phyloP scores from a whole-genome alignment of 495 filamentous ascomycete genomes.

The Podospora australis region DNA sequence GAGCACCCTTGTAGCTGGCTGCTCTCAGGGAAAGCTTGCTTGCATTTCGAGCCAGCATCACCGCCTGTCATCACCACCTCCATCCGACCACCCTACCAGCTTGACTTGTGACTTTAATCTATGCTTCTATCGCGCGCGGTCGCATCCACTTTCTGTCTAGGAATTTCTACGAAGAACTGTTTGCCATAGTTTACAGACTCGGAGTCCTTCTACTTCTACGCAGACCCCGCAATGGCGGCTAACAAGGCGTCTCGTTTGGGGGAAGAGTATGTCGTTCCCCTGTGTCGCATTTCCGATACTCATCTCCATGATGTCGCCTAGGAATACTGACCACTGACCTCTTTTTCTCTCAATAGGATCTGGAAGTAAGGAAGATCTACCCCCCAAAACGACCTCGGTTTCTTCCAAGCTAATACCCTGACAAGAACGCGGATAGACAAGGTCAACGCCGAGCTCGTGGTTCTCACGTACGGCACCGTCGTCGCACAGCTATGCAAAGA shows the following conservation, averaged over 20 bases:
- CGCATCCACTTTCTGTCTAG: too few species aligned
- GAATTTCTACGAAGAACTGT: too few species aligned
- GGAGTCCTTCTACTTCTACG: background rate
- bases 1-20: slow-evolving; percentile 15
- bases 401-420: slow-evolving; percentile 7
- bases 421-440: slow-evolving; percentile 59
- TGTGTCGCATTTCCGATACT: background rate
- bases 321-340: slow-evolving; percentile 6
- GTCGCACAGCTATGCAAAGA: slow-evolving; percentile 95
- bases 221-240: slow-evolving; percentile 56
- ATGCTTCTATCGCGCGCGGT: too few species aligned
- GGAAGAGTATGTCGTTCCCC: slow-evolving; percentile 73
- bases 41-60: background rate
- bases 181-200: too few species aligned
- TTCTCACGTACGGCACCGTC: slow-evolving; percentile 95
- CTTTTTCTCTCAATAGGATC: slow-evolving; percentile 51
- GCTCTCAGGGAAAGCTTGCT: background rate
- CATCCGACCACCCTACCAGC: background rate
- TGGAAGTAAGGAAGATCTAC: slow-evolving; percentile 76
- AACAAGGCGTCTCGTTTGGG: slow-evolving; percentile 87
- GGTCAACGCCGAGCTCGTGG: slow-evolving; percentile 88
- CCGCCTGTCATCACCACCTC: background rate
- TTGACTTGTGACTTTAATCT: too few species aligned
- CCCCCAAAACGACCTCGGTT: background rate
- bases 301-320: background rate